Evolutionary conservation across 2,329 filamentous ascomycete genomes (phyloP), one percentile per base, ranked within the genome.

Genomic region (Cytospora chrysosperma): DNA sequence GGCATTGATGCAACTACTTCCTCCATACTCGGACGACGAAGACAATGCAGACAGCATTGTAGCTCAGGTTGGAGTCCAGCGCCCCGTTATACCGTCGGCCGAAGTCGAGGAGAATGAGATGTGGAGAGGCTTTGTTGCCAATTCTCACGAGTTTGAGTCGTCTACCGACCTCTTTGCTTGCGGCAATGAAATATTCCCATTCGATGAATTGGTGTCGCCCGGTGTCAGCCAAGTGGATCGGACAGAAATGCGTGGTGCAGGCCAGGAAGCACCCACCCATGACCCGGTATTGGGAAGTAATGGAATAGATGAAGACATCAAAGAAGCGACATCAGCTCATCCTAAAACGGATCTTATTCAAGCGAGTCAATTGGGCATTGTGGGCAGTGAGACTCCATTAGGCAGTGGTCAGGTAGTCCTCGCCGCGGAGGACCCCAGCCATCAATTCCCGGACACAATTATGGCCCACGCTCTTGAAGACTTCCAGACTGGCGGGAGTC

Each of bases 91-190:
- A 2, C 61, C 69, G 8, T n/a, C 62, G 4, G 70, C 70, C 10
- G 65, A 70, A 43, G 64, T 64, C 37, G 59, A 59, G n/a, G 66
- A 70, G 28, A 73, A 73, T 28, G 52, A 59, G n/a, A 60, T n/a
- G 9, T 74, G 71, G 71, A 69, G 63, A 30, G 59, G 26, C 0
- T 72, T 69, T 56, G 63, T 72, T n/a, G 58, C 55, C n/a, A 52
- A 27, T 47, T 50, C 37, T 56, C 64, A 17, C 49, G 67, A 30
- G 50, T 63, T 21, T 63, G 62, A 55, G 67, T 51, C 37, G 30
- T 43, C 28, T 8, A 56, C 21, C 56, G 59, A 17, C 4, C 47
- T 12, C 37, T 56, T 13, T 27, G 8, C 19, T 40, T 58, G 40
- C 55, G 40, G 40, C n/a, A 19, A 24, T 27, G 26, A n/a, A 26